A percentile compares a stretch with the other conserved stretches of the same genome.
phyloP scores from a whole-genome alignment of 208 protist genomes.

The Herpetomonas tarakana region DNA sequence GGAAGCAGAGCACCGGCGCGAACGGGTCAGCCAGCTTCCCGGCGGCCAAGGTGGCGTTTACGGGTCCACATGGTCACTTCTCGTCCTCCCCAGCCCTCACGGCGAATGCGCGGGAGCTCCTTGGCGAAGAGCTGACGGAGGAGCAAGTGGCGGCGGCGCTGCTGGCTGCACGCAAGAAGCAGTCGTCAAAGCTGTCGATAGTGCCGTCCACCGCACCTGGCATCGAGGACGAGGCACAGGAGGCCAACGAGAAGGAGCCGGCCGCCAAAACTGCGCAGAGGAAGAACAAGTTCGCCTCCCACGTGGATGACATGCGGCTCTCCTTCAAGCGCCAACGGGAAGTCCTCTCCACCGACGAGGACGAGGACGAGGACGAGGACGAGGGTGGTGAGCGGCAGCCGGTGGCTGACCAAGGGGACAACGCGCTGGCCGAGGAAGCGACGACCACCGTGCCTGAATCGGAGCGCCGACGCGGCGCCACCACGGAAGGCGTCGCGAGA shows the following conservation, averaged over 20 bases:
- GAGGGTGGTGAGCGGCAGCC: conserved; percentile 8
- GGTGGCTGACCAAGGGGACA: no score
- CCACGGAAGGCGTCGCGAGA: background rate
- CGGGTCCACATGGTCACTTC: no score
- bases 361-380: conserved; percentile 16
- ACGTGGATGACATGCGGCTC: background rate
- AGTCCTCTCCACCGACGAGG: conserved; percentile 20
- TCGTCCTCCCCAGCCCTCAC: background rate
- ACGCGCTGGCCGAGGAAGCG: background rate
- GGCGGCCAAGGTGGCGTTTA: no score
- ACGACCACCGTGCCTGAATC: background rate
- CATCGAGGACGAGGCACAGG: background rate
- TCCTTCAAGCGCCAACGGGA: conserved; percentile 23
- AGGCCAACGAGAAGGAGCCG: background rate
- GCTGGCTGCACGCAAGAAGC: background rate
- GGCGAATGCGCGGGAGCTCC: background rate
- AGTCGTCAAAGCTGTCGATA: background rate
- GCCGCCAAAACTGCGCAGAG: background rate
- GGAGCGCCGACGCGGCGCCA: background rate
- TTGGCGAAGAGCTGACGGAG: conserved; percentile 27
- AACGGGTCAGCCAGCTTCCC: background rate
- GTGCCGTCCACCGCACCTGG: background rate
- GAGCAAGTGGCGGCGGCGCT: conserved; percentile 24
- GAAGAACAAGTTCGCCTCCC: conserved; percentile 4
- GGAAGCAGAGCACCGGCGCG: background rate